Conservation (phyloP, 2,329 filamentous ascomycete genomes). For the Calonectria fujianensis region DNA sequence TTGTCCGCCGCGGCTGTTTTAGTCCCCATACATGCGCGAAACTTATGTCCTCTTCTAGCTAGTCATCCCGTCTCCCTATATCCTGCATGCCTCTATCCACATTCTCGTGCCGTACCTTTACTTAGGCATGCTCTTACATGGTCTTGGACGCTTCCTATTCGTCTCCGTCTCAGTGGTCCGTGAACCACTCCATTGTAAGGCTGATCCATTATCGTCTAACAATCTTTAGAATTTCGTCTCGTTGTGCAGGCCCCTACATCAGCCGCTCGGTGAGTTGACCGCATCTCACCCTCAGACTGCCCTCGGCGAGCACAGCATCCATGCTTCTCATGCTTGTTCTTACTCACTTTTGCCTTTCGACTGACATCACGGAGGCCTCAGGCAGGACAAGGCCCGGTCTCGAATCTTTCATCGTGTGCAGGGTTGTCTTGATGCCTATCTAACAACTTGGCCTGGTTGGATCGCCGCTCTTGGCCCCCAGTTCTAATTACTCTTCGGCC, state of each 20-base stretch:
- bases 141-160: conserved; percentile 45
- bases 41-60: conserved; percentile 50
- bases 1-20: conserved; percentile 48
- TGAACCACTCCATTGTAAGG: conserved; percentile 49
- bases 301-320: conserved; percentile 21
- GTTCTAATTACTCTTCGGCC: conserved; percentile 29
- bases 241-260: conserved; percentile 11
- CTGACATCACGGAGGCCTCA: conserved; percentile 51
- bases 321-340: conserved; percentile 30
- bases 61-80: conserved; percentile 36
- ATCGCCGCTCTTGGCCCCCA: conserved; percentile 41
- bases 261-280: conserved; percentile 24
- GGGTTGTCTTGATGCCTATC: conserved; percentile 48
- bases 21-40: conserved; percentile 41
- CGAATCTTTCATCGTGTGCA: conserved; percentile 51
- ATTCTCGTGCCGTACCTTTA: conserved; percentile 33
- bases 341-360: conserved; percentile 35
- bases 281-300: conserved; percentile 36
- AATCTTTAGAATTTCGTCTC: conserved; percentile 34
- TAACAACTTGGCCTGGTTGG: conserved; percentile 43
- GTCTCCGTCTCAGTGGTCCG: conserved; percentile 43
- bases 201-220: conserved; percentile 46
- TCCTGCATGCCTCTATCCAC: conserved; percentile 14
- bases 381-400: conserved; percentile 34
- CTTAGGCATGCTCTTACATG: conserved; percentile 24